Evolutionary conservation across 2,329 filamentous ascomycete species (phyloP).

Genomic region (Aspergillus versicolor): DNA sequence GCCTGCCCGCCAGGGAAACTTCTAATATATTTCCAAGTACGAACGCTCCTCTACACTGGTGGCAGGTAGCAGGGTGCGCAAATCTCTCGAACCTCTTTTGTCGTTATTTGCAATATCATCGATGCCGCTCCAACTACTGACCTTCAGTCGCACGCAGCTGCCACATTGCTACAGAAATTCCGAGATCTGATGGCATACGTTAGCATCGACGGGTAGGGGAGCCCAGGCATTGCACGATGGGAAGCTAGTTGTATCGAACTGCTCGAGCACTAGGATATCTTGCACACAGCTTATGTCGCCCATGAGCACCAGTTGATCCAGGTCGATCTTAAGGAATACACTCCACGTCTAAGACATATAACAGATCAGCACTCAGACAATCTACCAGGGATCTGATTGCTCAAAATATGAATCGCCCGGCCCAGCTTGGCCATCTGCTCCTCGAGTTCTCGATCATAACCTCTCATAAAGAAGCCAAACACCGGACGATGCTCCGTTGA

Average conservation of each 20-base stretch:
- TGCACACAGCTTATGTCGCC: background rate
- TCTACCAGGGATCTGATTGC: background rate
- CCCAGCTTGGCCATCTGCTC: constrained; percentile 1
- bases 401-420: constrained; percentile 1
- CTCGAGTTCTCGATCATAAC: constrained; percentile 4
- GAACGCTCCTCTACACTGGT: background rate
- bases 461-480: background rate
- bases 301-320: constrained; percentile 2
- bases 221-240: background rate
- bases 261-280: background rate
- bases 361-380: constrained; percentile 2
- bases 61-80: background rate
- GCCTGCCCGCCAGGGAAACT: background rate
- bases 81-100: background rate
- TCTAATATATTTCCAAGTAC: background rate
- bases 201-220: background rate
- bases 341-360: background rate
- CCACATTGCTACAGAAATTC: background rate
- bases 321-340: background rate
- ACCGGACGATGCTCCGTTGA: background rate
- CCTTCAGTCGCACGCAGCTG: constrained; percentile 2
- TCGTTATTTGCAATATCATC: background rate
- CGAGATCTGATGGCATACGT: constrained; percentile 8
- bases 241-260: background rate
- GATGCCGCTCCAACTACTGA: constrained; percentile 3